These are phyloP conservation scores for Chrysosporium queenslandicum DNA, from an alignment of 2,329 filamentous ascomycete species.

Conservation along the genomic window DNA sequence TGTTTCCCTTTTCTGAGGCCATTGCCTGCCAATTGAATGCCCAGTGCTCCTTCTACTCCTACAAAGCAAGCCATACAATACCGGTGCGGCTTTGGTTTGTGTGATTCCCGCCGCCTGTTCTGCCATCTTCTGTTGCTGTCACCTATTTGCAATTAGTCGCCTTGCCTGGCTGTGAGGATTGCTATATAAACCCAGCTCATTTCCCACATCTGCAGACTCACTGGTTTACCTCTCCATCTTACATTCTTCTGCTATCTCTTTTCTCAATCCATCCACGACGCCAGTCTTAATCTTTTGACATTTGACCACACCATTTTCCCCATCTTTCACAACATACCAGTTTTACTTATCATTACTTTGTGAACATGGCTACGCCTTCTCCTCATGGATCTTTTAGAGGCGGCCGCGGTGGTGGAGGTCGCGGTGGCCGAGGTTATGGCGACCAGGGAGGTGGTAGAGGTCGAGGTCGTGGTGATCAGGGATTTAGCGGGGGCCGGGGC, in stretches of 20 bases:
- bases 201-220: no score
- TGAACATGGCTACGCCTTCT: no score
- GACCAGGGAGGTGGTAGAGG: slow-evolving; percentile 14
- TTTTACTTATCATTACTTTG: no score
- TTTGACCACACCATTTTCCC: background rate
- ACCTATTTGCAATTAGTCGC: no score
- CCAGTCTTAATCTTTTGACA: background rate
- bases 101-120: background rate
- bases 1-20: background rate
- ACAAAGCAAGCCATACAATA: background rate
- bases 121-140: background rate
- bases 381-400: background rate
- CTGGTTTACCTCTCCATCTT: no score
- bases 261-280: background rate
- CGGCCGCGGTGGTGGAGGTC: background rate
- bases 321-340: no score
- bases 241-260: no score
- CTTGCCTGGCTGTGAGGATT: no score
- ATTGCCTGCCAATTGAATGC: background rate
- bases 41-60: background rate
- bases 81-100: no score
- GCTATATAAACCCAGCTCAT: no score
- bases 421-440: slow-evolving; percentile 17
- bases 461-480: slow-evolving; percentile 19
- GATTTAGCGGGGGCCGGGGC: slow-evolving; percentile 19